These are phyloP conservation scores for Rhododendron kiyosumense DNA, from an alignment of 148 eudicot species.

Conservation along the genomic window DNA sequence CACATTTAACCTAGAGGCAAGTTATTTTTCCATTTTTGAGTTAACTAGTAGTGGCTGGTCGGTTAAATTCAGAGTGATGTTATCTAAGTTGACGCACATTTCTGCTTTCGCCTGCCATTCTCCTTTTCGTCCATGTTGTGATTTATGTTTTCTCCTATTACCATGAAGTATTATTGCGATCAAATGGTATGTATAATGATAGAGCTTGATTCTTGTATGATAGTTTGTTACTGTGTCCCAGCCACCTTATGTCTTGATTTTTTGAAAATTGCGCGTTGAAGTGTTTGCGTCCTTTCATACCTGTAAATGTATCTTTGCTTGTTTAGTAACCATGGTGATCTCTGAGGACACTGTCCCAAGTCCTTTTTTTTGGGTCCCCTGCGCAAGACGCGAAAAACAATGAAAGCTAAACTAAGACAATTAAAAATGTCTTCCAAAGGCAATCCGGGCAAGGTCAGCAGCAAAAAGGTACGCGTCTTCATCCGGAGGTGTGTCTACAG, in stretches of 20 bases:
- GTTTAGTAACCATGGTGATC: neutral
- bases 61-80: neutral
- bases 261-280: neutral
- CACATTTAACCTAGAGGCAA: conserved; percentile 74
- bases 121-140: neutral
- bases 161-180: neutral
- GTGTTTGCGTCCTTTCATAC: neutral
- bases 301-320: neutral
- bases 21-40: conserved; percentile 3
- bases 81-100: neutral
- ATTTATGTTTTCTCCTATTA: neutral
- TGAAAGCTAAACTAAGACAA: neutral
- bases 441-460: neutral
- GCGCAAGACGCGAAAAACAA: neutral
- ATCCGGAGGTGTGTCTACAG: neutral
- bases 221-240: neutral
- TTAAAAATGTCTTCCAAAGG: neutral
- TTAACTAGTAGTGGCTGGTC: neutral
- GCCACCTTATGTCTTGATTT: neutral
- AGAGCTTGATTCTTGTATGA: neutral
- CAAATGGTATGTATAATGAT: neutral
- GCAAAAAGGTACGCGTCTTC: neutral
- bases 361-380: neutral
- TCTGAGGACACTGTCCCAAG: neutral
- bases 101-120: neutral